Conservation (phyloP, 2,329 filamentous ascomycete species). For the Alternaria ventricosa region DNA sequence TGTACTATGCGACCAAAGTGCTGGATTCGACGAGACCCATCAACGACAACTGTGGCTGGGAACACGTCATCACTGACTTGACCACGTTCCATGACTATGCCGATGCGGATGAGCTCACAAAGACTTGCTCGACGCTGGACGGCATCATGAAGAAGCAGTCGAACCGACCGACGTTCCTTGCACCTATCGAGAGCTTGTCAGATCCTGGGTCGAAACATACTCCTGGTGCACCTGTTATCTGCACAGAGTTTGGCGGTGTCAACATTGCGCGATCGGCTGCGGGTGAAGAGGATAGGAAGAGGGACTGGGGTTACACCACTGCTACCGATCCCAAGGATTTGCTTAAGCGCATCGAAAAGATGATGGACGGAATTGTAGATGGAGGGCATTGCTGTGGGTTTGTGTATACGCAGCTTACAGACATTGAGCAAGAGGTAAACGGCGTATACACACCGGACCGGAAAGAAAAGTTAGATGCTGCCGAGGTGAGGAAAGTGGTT, state of each 20-base stretch:
- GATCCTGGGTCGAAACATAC: conserved; percentile 58
- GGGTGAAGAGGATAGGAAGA: conserved; percentile 51
- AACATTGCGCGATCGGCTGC: conserved; percentile 63
- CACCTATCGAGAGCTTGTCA: conserved; percentile 45
- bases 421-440: conserved; percentile 73
- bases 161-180: conserved; percentile 63
- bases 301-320: conserved; percentile 71
- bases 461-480: conserved; percentile 63
- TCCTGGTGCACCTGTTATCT: conserved; percentile 66
- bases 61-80: conserved; percentile 69
- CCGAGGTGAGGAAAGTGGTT: conserved; percentile 64
- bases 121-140: conserved; percentile 61
- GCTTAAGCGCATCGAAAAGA: conserved; percentile 63
- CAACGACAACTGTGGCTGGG: conserved; percentile 77
- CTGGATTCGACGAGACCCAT: conserved; percentile 69
- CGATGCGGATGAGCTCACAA: conserved; percentile 62
- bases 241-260: conserved; percentile 72
- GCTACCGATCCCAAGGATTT: conserved; percentile 66
- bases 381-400: conserved; percentile 66
- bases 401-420: conserved; percentile 69
- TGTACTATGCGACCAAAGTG: conserved; percentile 70
- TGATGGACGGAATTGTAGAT: conserved; percentile 65
- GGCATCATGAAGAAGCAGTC: conserved; percentile 62
- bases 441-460: conserved; percentile 70
- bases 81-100: conserved; percentile 73